Percentiles rank a stretch among this genome's conserved stretches.
phyloP scores from a whole-genome alignment of 768 basidiomycete species.

The Tricholoma flavovirens region DNA sequence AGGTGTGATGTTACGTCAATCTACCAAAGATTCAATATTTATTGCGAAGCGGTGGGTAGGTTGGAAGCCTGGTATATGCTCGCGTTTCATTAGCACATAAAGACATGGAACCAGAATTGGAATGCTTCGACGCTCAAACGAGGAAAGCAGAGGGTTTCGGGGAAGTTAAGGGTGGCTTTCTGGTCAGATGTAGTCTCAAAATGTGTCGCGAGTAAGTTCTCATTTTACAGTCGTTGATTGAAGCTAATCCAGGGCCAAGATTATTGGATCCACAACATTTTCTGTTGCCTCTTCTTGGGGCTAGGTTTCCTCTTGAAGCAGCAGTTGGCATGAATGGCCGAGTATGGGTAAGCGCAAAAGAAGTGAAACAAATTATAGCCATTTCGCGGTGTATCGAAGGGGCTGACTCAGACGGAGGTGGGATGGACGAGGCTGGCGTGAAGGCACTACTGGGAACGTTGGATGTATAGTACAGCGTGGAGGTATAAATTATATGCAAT shows the following conservation, averaged over 20 bases:
- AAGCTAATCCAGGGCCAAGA: slow-evolving; percentile 30
- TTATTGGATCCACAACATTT: slow-evolving; percentile 79
- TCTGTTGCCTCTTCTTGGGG: slow-evolving; percentile 73
- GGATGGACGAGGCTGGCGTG: slow-evolving; percentile 48
- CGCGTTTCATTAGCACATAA: slow-evolving; percentile 91
- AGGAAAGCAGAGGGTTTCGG: slow-evolving; percentile 92
- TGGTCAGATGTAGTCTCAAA: slow-evolving; percentile 75
- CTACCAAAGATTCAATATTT: not conserved
- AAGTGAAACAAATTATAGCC: slow-evolving; percentile 68
- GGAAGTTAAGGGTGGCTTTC: slow-evolving; percentile 84
- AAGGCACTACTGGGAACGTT: slow-evolving; percentile 47
- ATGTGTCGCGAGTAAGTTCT: slow-evolving; percentile 77
- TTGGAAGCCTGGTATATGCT: slow-evolving; percentile 87
- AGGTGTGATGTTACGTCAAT: slow-evolving; percentile 39
- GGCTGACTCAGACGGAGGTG: slow-evolving; percentile 69
- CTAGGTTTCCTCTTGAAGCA: slow-evolving; percentile 77
- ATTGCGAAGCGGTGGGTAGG: slow-evolving; percentile 37
- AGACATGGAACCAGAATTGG: slow-evolving; percentile 97
- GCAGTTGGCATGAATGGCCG: slow-evolving; percentile 91
- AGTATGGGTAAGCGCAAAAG: slow-evolving; percentile 81
- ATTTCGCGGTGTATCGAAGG: slow-evolving; percentile 75
- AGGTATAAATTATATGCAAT: not conserved
- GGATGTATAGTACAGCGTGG: slow-evolving; percentile 27
- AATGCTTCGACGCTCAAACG: slow-evolving; percentile 93
- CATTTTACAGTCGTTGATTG: not conserved